These are phyloP conservation scores for Camellia japonica DNA, from an alignment of 148 eudicot species.

Conservation along the genomic window DNA sequence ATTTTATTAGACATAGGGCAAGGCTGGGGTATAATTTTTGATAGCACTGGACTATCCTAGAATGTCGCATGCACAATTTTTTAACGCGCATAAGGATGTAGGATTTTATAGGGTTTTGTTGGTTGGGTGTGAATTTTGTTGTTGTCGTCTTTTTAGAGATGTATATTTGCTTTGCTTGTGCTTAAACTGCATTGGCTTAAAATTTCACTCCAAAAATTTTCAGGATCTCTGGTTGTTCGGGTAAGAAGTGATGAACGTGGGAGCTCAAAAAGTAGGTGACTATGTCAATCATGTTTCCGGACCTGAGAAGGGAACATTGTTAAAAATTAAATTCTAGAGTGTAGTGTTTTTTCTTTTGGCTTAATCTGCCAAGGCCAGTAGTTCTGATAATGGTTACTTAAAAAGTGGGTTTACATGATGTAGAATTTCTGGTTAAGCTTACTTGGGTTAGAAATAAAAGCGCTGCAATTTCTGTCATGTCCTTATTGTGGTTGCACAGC, in stretches of 20 bases:
- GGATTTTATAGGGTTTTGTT: not conserved
- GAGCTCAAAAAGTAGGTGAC: conserved; percentile 43
- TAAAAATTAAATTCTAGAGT: not conserved
- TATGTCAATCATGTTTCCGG: conserved; percentile 1
- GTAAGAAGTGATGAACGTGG: conserved; percentile 8
- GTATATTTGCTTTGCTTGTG: not conserved
- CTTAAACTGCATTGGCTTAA: conserved; percentile 27
- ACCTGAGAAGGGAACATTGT: not conserved
- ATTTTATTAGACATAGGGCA: not conserved
- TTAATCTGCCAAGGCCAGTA: not conserved
- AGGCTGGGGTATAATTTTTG: conserved; percentile 2
- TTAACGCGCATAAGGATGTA: not conserved
- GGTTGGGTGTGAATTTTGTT: conserved; percentile 4
- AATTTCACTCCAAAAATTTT: conserved; percentile 47
- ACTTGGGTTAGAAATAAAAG: no score
- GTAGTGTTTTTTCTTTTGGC: not conserved
- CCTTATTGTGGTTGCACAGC: no score
- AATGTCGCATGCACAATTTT: conserved; percentile 10
- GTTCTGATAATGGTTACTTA: not conserved
- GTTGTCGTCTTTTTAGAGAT: conserved; percentile 9
- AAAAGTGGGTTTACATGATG: not conserved
- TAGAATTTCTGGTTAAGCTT: not conserved
- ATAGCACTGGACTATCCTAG: not conserved
- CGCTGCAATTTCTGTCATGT: no score
- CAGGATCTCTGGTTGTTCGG: conserved; percentile 50